A percentile compares a stretch with the other conserved stretches of the same genome.
phyloP scores from a whole-genome alignment of 2,329 filamentous ascomycete species.

The Colletotrichum sp. region DNA sequence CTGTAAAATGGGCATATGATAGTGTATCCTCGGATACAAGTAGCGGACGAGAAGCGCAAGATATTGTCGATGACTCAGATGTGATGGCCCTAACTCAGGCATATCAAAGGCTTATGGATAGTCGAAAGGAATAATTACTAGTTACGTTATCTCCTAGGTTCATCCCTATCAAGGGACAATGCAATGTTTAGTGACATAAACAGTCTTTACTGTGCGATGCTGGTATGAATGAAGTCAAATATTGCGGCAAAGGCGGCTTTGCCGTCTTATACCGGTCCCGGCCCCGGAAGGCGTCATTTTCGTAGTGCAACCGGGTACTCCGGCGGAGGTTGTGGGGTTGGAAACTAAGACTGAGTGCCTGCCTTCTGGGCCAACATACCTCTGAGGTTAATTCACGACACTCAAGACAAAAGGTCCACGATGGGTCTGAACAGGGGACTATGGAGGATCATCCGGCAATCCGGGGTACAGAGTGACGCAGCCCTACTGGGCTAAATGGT shows the following conservation, averaged over 20 bases:
- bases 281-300: not conserved
- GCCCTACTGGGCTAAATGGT: not conserved
- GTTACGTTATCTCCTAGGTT: not conserved
- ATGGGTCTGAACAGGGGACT: not conserved
- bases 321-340: accelerated
- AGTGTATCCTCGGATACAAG: not conserved
- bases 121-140: not conserved
- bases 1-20: not conserved
- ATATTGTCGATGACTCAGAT: not conserved
- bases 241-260: not conserved
- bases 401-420: not conserved
- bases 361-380: not conserved
- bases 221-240: not conserved
- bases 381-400: not conserved
- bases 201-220: not conserved
- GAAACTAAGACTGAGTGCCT: not conserved
- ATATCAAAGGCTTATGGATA: not conserved
- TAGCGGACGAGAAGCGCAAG: not conserved
- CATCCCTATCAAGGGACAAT: no score
- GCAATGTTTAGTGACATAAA: no score
- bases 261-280: not conserved
- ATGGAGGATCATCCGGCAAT: not conserved
- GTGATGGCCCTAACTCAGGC: not conserved
- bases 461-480: not conserved
- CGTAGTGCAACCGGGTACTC: not conserved